Evolutionary conservation across 352 stramenopile genomes (phyloP).

Genomic region (Lagenidium sp.): DNA sequence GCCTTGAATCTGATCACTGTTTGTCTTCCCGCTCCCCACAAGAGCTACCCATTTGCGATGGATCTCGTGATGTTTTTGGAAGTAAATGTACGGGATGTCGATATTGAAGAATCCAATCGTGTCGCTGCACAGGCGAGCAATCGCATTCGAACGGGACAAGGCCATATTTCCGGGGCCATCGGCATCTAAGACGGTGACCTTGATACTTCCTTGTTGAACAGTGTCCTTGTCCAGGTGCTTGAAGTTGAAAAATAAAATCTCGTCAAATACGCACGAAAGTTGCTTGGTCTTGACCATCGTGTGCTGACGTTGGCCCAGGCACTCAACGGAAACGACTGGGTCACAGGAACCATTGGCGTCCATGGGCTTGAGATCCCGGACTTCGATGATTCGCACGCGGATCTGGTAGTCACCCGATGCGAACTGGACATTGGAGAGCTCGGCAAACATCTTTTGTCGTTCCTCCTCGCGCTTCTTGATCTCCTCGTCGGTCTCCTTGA

Average conservation of each 20-base stretch:
- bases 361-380: constrained; percentile 84
- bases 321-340: constrained; percentile 82
- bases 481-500: constrained; percentile 42
- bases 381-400: constrained; percentile 85
- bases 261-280: constrained; percentile 85
- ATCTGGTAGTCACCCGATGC: constrained; percentile 80
- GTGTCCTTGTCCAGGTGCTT: constrained; percentile 64
- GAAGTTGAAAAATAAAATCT: constrained; percentile 88
- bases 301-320: constrained; percentile 70
- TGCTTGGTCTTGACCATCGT: constrained; percentile 79
- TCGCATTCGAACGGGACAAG: constrained; percentile 11
- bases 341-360: constrained; percentile 82
- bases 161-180: constrained; percentile 25
- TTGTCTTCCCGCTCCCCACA: constrained; percentile 60
- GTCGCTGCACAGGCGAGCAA: constrained; percentile 44
- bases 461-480: constrained; percentile 60
- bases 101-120: constrained; percentile 82
- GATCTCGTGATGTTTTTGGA: constrained; percentile 78
- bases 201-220: constrained; percentile 64
- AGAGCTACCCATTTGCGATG: constrained; percentile 87
- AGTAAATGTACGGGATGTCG: constrained; percentile 83
- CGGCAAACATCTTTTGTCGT: constrained; percentile 59
- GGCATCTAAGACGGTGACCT: constrained; percentile 79
- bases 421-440: constrained; percentile 71
- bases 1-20: constrained; percentile 83